Evolutionary conservation across 106 monocot genomes (phyloP).

Genomic region (Agapanthus africanus): DNA sequence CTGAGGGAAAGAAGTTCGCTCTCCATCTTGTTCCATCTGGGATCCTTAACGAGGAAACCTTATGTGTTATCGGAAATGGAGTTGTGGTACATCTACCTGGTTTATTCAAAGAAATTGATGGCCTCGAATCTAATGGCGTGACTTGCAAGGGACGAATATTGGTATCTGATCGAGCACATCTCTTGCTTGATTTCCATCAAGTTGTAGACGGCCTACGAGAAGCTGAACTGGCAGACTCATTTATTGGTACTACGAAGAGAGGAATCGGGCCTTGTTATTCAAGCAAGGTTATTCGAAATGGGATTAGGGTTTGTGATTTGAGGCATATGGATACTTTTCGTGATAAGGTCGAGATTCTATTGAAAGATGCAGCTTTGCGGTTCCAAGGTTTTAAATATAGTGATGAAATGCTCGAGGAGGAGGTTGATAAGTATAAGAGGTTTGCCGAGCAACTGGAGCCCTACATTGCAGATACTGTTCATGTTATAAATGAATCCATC

Average conservation of each 20-base stretch:
- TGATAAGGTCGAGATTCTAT: conserved; percentile 58
- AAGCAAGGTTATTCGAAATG: conserved; percentile 75
- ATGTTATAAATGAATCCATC: conserved; percentile 65
- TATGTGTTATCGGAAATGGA: conserved; percentile 90
- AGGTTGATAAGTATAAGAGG: conserved; percentile 62
- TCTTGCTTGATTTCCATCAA: conserved; percentile 94
- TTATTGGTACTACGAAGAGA: conserved; percentile 90
- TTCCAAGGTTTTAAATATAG: conserved; percentile 68
- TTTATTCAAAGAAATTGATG: conserved; percentile 78
- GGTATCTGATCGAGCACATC: conserved; percentile 90
- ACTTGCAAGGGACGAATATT: conserved; percentile 67
- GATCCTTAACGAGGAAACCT: conserved; percentile 74
- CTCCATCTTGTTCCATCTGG: conserved; percentile 96
- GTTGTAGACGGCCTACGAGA: conserved; percentile 77
- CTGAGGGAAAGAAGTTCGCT: conserved; percentile 88
- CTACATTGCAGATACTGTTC: conserved; percentile 69
- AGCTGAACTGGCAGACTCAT: conserved; percentile 69
- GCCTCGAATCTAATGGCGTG: conserved; percentile 70
- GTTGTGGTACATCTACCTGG: conserved; percentile 86
- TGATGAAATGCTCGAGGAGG: conserved; percentile 47
- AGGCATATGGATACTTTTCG: conserved; percentile 78
- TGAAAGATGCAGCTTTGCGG: conserved; percentile 70
- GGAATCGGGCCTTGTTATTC: conserved; percentile 97
- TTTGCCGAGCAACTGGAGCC: conserved; percentile 81
- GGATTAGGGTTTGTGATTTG: conserved; percentile 72